Base-by-base conservation (phyloP, 345 rosid genomes). In the Gossypium anomalum region DNA sequence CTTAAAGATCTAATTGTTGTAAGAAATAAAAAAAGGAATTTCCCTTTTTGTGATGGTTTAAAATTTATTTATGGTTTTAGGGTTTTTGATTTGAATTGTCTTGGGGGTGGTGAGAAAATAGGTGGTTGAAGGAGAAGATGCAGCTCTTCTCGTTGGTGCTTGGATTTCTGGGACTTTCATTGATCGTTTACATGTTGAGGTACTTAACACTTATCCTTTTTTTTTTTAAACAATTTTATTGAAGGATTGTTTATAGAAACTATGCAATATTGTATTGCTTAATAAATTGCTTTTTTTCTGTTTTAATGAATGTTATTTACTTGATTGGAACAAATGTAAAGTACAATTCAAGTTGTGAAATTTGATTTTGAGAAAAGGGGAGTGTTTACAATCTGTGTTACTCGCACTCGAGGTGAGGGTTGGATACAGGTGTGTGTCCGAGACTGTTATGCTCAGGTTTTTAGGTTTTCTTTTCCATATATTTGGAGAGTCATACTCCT, bases 1-100 rank as follows among this genome's bases (percentile, higher is more conserved):
- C 93, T 94, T 64, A 92, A 94, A 85, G 91, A 94, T 80, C 88
- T 94, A 78, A 92, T 92, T 75, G 98, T 94, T 73, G 98, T 94
- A 76, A 65, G 89, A 51, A 34, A 11, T n/a, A 51, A 5, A n/a
- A 51, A 43, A 13, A 12, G 0, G 12, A 20, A 0, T 15, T 3
- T 22, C 60, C 10, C 56, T 8, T 60, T 64, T 14, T n/a, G 22
- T 65, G 48, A 14, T 34, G 22, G 15, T 38, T 53, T 13, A 8
- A 51, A 17, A 56, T 2, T 20, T 27, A 34, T 12, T n/a, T 64
- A 51, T 56, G 55, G 65, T 53, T 34, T 52, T 34, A 43, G 55
- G 53, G 25, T 22, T 34, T 43, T 57, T 77, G 19, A 8, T 70
- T 63, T 72, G 29, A 59, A 22, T 71, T 56, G 62, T 64, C 38